A percentile compares a stretch with the other conserved stretches of the same genome.
Evolutionary conservation across 805 yeast genomes (phyloP).

Genomic region (Myxozyma udenii): DNA sequence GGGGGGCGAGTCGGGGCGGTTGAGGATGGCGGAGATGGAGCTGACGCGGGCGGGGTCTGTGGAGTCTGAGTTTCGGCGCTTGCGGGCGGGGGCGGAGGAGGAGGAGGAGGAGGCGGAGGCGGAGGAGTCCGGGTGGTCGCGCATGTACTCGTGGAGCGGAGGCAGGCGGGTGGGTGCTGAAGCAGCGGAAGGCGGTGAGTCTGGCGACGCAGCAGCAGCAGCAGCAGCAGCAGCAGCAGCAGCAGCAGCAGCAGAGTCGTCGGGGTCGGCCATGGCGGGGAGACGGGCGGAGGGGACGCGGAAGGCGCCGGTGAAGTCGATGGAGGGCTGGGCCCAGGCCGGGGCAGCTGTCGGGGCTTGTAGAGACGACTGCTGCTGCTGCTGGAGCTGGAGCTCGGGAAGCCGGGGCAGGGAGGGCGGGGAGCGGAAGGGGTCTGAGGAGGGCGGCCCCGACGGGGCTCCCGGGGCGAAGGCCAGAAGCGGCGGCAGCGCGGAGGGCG

Average conservation of each 20-base stretch:
- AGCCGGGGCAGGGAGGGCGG: background rate
- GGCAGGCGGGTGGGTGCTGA: background rate
- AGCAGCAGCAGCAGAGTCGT: constrained; percentile 1
- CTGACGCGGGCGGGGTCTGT: background rate
- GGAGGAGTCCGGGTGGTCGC: background rate
- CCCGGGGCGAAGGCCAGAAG: background rate
- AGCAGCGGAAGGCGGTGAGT: background rate
- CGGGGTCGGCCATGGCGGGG: constrained; percentile 13
- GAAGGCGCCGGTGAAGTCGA: constrained; percentile 45
- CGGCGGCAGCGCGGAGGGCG: constrained; percentile 21
- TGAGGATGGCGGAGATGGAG: background rate
- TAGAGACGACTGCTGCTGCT: background rate
- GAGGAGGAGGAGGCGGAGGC: background rate
- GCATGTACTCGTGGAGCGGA: background rate
- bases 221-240: constrained; percentile 11
- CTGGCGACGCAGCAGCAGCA: too few species aligned
- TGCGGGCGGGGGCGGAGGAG: constrained; percentile 1
- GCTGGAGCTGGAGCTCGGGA: background rate
- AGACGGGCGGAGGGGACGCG: constrained; percentile 19
- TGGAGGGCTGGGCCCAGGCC: constrained; percentile 23
- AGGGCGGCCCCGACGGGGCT: background rate
- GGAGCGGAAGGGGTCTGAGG: background rate
- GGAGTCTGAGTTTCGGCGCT: background rate
- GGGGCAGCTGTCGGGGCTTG: background rate
- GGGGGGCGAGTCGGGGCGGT: constrained; percentile 2